Evolutionary conservation across 208 protist genomes (phyloP), one percentile per base, ranked within the genome.

Genomic region (Leptomonas seymouri): DNA sequence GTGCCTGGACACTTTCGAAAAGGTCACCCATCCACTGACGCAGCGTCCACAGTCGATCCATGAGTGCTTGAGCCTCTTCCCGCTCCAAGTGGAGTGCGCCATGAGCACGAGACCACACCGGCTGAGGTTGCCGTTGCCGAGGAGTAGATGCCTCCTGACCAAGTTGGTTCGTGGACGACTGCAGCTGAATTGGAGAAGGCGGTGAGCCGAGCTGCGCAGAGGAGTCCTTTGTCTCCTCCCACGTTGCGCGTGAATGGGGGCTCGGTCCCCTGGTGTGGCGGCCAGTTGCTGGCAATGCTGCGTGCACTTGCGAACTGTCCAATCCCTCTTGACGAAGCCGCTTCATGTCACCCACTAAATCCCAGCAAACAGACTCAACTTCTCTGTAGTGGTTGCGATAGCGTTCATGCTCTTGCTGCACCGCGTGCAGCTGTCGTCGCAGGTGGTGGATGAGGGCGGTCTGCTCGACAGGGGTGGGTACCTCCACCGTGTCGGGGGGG

Each of bases 341-440:
- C n/a, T 53, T 18, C 20, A 65, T n/a, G 53, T 62, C 61, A 9
- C 36, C 31, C 55, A 75, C 8, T 44, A 69, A 3, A 25, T 75
- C 42, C 61, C 61, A 75, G 48, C 70, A 75, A n/a, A 69, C 61
- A 0, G 60, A 58, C 27, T 75, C 70, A 14, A 69, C 30, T n/a
- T 45, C 54, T 0, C 54, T 1, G 51, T 57, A 75, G 61, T 75
- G 61, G 3, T 21, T 16, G 23, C 42, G 51, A 34, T 64, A 68
- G 42, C 8, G 23, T 7, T 55, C 70, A 5, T 64, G 60, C 15
- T 67, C 49, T 0, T 25, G 42, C 23, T 54, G 53, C 51, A 75
- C 1, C n/a, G 31, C n/a, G 1, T 27, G 23, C 27, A 69, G 53
- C 50, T 63, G 61, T 20, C 55, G 45, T 12, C 48, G 51, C 7